Evolutionary conservation across 176 grass and related monocot species (phyloP).

Genomic region (Triticum monococcum): DNA sequence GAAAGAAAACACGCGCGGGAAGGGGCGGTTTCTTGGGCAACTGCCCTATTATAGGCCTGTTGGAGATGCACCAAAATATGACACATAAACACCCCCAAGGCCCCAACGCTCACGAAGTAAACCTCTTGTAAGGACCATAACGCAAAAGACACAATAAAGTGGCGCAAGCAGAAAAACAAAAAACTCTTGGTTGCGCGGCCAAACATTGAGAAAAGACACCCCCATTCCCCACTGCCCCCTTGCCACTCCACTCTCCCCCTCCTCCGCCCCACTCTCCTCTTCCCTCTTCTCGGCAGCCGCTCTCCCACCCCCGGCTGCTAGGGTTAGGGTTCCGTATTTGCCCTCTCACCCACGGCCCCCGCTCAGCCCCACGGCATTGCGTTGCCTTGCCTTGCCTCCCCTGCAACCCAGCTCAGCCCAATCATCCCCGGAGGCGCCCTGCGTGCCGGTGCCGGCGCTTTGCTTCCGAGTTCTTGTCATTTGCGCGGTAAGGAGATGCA

Average conservation of each 20-base stretch:
- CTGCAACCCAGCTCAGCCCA: slow-evolving; percentile 9
- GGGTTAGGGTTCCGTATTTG: slow-evolving; percentile 40
- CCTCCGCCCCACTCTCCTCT: not conserved
- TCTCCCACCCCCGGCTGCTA: not conserved
- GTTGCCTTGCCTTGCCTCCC: not conserved
- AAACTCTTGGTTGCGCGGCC: not conserved
- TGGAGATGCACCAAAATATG: not conserved
- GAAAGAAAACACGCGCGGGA: no score
- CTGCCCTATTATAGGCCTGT: no score
- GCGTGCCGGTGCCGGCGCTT: not conserved
- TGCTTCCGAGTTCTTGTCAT: not conserved
- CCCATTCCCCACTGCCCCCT: slow-evolving; percentile 10
- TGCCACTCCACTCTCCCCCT: not conserved
- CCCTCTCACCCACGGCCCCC: not conserved
- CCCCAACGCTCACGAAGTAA: not conserved
- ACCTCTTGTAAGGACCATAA: not conserved
- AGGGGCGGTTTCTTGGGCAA: no score
- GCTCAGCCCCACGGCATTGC: not conserved
- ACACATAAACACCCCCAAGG: not conserved
- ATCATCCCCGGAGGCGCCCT: not conserved
- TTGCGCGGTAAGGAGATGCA: slow-evolving; percentile 13
- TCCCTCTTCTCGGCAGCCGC: not conserved
- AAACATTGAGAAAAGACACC: slow-evolving; percentile 12
- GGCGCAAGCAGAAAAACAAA: not conserved
- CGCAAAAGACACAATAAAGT: slow-evolving; percentile 4